A percentile compares a stretch with the other conserved stretches of the same genome.
These are phyloP conservation scores for Epichloe aotearoae DNA, from an alignment of 2,329 filamentous ascomycete genomes.

Conservation along the genomic window DNA sequence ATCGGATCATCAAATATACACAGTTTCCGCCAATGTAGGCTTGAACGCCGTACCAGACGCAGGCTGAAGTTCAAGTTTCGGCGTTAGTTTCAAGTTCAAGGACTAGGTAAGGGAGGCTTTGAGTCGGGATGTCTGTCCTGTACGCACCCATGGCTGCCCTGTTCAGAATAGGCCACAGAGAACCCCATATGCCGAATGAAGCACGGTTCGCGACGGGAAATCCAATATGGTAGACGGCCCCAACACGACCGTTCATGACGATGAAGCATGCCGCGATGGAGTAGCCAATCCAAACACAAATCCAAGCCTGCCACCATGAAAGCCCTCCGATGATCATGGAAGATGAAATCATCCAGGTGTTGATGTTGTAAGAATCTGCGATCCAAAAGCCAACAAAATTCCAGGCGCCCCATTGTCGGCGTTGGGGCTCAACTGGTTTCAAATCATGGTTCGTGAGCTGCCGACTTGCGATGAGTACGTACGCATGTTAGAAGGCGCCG, in stretches of 20 bases:
- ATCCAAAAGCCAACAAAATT: slow-evolving; percentile 88
- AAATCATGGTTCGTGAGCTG: slow-evolving; percentile 72
- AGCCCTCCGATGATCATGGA: slow-evolving; percentile 66
- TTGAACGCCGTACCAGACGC: slow-evolving; percentile 81
- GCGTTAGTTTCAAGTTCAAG: background rate
- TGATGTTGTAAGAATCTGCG: slow-evolving; percentile 76
- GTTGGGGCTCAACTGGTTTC: slow-evolving; percentile 64
- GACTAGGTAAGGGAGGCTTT: background rate
- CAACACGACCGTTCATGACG: slow-evolving; percentile 67
- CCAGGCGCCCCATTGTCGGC: slow-evolving; percentile 73
- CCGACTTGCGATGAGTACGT: background rate
- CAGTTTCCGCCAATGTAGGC: slow-evolving; percentile 75
- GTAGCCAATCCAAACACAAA: slow-evolving; percentile 84
- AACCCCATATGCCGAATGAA: slow-evolving; percentile 82
- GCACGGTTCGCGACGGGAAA: slow-evolving; percentile 66
- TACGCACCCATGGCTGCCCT: slow-evolving; percentile 59
- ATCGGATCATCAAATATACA: slow-evolving; percentile 75
- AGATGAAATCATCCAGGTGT: slow-evolving; percentile 88
- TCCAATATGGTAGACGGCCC: slow-evolving; percentile 75
- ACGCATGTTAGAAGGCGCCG: background rate
- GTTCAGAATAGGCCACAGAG: slow-evolving; percentile 80
- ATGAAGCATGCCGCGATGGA: slow-evolving; percentile 64
- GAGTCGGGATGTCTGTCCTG: background rate
- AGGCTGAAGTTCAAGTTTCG: slow-evolving; percentile 33
- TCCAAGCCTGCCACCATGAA: slow-evolving; percentile 84